A percentile compares a stretch with the other conserved stretches of the same genome.
Conservation (phyloP, 1,139 yeast genomes). For the Pneumocystis jirovecii region DNA sequence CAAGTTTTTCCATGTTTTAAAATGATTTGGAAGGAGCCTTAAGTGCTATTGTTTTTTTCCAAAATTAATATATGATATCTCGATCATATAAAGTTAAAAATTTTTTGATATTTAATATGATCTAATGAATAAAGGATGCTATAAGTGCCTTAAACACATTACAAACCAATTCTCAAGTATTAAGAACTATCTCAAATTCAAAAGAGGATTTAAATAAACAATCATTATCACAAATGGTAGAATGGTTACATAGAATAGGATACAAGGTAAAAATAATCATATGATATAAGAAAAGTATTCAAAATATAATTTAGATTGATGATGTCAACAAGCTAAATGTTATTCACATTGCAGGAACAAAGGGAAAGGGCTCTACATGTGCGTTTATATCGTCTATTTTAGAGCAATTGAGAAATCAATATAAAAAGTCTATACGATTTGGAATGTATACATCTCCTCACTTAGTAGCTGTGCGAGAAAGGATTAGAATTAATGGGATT, state of each 20-base stretch:
- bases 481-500: constrained; percentile 74
- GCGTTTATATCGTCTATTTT: constrained; percentile 82
- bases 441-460: constrained; percentile 96
- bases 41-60: neutral
- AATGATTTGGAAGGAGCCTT: neutral
- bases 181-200: constrained; percentile 63
- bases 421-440: constrained; percentile 39
- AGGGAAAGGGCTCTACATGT: constrained; percentile 96
- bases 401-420: constrained; percentile 4
- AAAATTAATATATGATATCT: neutral
- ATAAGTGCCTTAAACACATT: constrained; percentile 67
- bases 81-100: neutral
- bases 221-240: constrained; percentile 75
- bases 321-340: constrained; percentile 18
- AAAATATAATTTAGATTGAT: neutral
- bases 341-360: constrained; percentile 91
- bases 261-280: constrained; percentile 28
- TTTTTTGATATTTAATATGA: neutral
- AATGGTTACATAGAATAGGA: constrained; percentile 80
- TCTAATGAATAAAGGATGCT: constrained; percentile 41
- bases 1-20: neutral
- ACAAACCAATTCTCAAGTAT: constrained; percentile 81
- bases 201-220: constrained; percentile 56
- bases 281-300: neutral
- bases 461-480: constrained; percentile 78